Evolutionary conservation across 768 basidiomycete genomes (phyloP).

Genomic region (Brasilioporus rufonigricans): DNA sequence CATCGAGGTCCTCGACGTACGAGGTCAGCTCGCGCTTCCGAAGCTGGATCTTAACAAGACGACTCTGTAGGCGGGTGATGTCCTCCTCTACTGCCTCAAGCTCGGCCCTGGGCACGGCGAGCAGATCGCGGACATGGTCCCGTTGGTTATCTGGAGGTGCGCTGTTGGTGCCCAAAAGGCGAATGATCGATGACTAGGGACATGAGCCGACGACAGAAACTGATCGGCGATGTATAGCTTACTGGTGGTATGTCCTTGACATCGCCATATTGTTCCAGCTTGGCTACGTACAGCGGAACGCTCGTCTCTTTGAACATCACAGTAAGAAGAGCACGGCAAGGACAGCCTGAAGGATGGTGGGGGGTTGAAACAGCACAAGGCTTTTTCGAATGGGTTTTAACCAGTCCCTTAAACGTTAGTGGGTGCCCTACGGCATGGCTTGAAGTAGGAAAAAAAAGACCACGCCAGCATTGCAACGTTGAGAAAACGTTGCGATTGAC

Average conservation of each 20-base stretch:
- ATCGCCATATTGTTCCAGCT: conserved; percentile 27
- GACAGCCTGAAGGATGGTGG: background rate
- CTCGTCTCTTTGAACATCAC: conserved; percentile 26
- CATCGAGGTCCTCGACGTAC: conserved; percentile 33
- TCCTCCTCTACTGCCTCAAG: conserved; percentile 25
- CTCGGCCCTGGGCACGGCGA: conserved; percentile 28
- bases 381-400: conserved; percentile 12
- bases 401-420: background rate
- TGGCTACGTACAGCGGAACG: conserved; percentile 23
- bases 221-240: conserved; percentile 7
- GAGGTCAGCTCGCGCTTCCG: conserved; percentile 27
- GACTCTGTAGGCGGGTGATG: conserved; percentile 27
- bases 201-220: conserved; percentile 1
- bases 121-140: conserved; percentile 24
- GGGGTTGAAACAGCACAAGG: background rate
- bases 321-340: too few relatives aligned
- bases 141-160: conserved; percentile 29
- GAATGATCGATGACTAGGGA: conserved; percentile 30
- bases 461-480: conserved; percentile 28
- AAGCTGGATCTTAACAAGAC: conserved; percentile 29
- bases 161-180: conserved; percentile 27
- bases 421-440: conserved; percentile 9
- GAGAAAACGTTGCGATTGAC: conserved; percentile 29
- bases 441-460: conserved; percentile 3
- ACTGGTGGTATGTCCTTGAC: conserved; percentile 30